Conservation (phyloP, 768 basidiomycete genomes). For the Kwoniella europaea region DNA sequence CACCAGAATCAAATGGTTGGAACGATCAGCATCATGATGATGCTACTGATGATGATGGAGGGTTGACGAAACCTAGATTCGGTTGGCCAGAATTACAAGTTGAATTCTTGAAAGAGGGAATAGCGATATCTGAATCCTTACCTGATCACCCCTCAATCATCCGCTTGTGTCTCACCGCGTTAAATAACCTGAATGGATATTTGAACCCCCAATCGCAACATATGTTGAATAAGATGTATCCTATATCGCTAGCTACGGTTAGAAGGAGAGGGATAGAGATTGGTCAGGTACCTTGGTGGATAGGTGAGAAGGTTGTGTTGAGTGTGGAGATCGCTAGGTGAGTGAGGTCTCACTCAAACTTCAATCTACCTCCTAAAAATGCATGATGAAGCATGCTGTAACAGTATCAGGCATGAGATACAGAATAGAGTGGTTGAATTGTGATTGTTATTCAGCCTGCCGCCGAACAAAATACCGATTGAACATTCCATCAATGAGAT, state of each 20-base stretch:
- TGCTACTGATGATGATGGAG: not conserved
- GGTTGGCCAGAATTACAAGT: conserved; percentile 97
- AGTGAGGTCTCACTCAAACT: conserved; percentile 37
- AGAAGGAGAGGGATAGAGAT: conserved; percentile 73
- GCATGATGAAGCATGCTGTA: too few species aligned
- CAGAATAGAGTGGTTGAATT: too few species aligned
- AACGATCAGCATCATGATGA: not conserved
- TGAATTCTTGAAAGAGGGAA: conserved; percentile 88
- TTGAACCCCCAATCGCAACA: conserved; percentile 78
- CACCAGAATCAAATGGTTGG: conserved; percentile 15
- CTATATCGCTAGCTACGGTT: conserved; percentile 73
- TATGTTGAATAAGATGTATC: conserved; percentile 73
- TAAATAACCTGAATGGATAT: conserved; percentile 73
- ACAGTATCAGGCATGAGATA: too few species aligned
- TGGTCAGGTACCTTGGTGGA: conserved; percentile 72
- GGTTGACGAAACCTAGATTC: conserved; percentile 57
- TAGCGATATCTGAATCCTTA: conserved; percentile 85
- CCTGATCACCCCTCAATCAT: conserved; percentile 87
- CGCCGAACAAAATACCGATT: conserved; percentile 71
- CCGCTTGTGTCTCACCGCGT: conserved; percentile 83
- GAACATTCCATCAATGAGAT: conserved; percentile 66
- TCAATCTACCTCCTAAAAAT: too few species aligned
- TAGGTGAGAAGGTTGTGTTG: conserved; percentile 76
- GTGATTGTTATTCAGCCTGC: conserved; percentile 63
- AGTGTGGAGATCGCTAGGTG: conserved; percentile 80